Evolutionary conservation across 495 filamentous ascomycete genomes (phyloP), one percentile per base, ranked within the genome.

Genomic region (Xylaria longipes): DNA sequence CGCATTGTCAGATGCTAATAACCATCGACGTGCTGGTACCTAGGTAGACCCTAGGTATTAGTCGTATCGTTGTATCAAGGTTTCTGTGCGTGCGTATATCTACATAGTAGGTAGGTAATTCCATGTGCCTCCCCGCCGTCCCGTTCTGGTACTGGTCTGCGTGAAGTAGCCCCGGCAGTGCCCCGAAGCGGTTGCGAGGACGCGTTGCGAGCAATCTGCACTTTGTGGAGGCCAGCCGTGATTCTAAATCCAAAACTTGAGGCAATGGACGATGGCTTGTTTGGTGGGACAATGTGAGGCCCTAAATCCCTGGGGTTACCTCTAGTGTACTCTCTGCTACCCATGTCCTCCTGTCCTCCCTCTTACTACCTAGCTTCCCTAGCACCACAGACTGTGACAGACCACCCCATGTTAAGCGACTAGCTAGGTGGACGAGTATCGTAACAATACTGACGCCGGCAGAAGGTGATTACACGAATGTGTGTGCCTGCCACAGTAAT

Each of bases 271-370:
- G 46, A 31, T 20, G 46, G 65, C 65, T 56, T 54, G 50, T 56
- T 66, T 67, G 48, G 65, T 67, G 65, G 65, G 65, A 48, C 65
- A 35, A 22, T 66, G 39, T 52, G 45, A 52, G 45, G 43, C 27
- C 35, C 31, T 48, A 20, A 15, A 56, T 67, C 25, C 27, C 29
- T 48, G n/a, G 29, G 52, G 29, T 11, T 65, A 63, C 33, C 14
- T 15, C 25, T 41, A 66, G n/a, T n/a, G n/a, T n/a, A n/a, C n/a
- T 45, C 63, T 52, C 62, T 31, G 25, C 15, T 22, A 52, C 29
- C 25, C 31, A 66, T 46, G 41, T 29, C 35, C 46, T 45, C 62
- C 9, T 41, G n/a, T 25, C 46, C 57, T 60, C 57, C 57, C 33
- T 37, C 33, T 60, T 60, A 37, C 57, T 60, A 60, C 33, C 31